These are phyloP conservation scores for Trametes cingulata DNA, from an alignment of 768 basidiomycete genomes.

Conservation along the genomic window DNA sequence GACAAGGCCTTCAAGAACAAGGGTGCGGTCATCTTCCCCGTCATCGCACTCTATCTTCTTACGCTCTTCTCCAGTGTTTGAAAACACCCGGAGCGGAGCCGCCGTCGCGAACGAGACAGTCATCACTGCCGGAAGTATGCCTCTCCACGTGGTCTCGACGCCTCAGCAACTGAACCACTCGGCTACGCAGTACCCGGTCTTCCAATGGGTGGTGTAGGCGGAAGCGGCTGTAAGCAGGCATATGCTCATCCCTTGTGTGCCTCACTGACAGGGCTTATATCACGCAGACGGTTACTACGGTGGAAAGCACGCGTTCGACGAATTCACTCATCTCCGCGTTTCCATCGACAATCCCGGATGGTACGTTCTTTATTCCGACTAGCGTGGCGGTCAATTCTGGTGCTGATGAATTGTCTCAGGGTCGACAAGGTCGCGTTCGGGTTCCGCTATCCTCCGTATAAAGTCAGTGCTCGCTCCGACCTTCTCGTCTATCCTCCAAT, in stretches of 20 bases:
- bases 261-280: too few relatives aligned
- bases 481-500: background rate
- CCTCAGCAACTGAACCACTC: conserved; percentile 42
- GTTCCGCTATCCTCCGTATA: conserved; percentile 20
- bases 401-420: background rate
- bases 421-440: conserved; percentile 13
- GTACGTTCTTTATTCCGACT: conserved; percentile 20
- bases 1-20: conserved; percentile 59
- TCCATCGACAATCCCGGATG: conserved; percentile 44
- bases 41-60: conserved; percentile 23
- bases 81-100: conserved; percentile 68
- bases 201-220: conserved; percentile 72
- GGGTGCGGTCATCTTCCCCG: conserved; percentile 38
- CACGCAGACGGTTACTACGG: conserved; percentile 59
- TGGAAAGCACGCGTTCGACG: conserved; percentile 70
- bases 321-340: conserved; percentile 73
- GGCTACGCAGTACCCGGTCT: conserved; percentile 49
- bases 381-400: background rate
- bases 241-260: conserved; percentile 7
- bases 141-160: too few relatives aligned
- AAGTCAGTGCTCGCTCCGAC: background rate
- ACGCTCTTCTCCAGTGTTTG: conserved; percentile 43
- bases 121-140: conserved; percentile 57
- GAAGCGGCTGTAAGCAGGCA: background rate
- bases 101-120: conserved; percentile 69